These are phyloP conservation scores for Pisolithus orientalis DNA, from an alignment of 768 basidiomycete genomes.

Conservation along the genomic window DNA sequence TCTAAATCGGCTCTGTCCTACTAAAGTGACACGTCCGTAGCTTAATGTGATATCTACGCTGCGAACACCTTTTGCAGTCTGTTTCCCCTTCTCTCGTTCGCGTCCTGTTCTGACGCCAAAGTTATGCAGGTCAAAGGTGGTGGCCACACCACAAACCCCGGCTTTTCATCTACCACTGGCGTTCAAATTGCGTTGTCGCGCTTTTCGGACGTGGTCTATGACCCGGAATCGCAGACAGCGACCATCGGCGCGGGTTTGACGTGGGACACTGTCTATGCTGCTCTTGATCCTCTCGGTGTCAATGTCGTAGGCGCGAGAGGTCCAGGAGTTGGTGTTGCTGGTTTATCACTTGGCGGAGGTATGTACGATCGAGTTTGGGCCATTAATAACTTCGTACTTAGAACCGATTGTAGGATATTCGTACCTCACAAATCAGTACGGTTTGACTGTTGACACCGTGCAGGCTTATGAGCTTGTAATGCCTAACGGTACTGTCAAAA, in stretches of 20 bases:
- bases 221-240: conserved; percentile 32
- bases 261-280: conserved; percentile 57
- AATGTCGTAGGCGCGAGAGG: conserved; percentile 55
- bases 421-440: conserved; percentile 53
- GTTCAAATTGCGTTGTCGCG: conserved; percentile 47
- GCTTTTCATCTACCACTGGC: conserved; percentile 48
- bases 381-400: not conserved
- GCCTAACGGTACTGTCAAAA: conserved; percentile 39
- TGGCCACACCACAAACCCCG: conserved; percentile 46
- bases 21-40: too few relatives aligned
- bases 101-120: not conserved
- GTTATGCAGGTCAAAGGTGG: conserved; percentile 45
- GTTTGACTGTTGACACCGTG: conserved; percentile 48
- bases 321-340: conserved; percentile 49
- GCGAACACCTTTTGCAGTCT: too few relatives aligned
- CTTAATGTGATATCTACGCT: too few relatives aligned
- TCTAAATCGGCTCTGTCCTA: too few relatives aligned
- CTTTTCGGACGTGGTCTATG: conserved; percentile 33
- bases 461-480: conserved; percentile 49
- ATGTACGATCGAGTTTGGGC: conserved; percentile 21
- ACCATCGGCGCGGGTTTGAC: conserved; percentile 34
- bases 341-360: conserved; percentile 51
- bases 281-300: conserved; percentile 37
- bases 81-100: not conserved
- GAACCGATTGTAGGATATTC: conserved; percentile 40